Evolutionary conservation across 805 yeast genomes (phyloP), one percentile per base, ranked within the genome.

Genomic region (Candida oleophila): DNA sequence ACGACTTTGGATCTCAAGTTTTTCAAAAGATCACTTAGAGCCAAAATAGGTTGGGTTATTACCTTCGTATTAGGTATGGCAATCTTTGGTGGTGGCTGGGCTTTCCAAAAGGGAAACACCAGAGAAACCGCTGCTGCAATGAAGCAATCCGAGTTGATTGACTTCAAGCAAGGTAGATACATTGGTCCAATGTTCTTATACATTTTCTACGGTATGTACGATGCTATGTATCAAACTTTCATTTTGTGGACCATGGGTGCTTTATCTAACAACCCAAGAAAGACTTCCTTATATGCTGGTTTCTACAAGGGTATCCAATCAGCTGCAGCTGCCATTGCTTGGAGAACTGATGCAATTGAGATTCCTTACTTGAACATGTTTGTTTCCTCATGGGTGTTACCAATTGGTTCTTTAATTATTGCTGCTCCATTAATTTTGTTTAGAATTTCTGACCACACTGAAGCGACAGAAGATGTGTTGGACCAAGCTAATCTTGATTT

Each of bases 271-370:
- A 74, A 77, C 55, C 74, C 83, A 28, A 73, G 79, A 64, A 78
- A 75, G 60, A 66, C 71, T 35, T 80, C 83, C 21, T 60, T 81
- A 48, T 77, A 78, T 55, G 82, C 83, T 16, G 85, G 85, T 36
- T 78, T 78, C 60, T 82, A 81, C 68, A 82, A 82, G 67, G 80
- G 83, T 47, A 61, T 82, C 48, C 87, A 82, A 64, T 74, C 82
- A 36, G 85, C 85, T 8, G 84, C 83, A 58, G 80, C 82, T 12
- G 86, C 82, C 20, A 68, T 82, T 41, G 76, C 74, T 12, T 82
- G 85, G 85, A 65, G 82, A 54, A 61, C 80, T 50, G 85, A 81
- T 55, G 74, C 79, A 25, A 49, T 66, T 32, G 61, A 56, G 11
- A 49, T 46, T 22, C 50, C 68, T 7, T 81, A 70, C 59, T 64